phyloP scores from a whole-genome alignment of 306 rosid genomes.

The Gastrolobium bilobum region DNA sequence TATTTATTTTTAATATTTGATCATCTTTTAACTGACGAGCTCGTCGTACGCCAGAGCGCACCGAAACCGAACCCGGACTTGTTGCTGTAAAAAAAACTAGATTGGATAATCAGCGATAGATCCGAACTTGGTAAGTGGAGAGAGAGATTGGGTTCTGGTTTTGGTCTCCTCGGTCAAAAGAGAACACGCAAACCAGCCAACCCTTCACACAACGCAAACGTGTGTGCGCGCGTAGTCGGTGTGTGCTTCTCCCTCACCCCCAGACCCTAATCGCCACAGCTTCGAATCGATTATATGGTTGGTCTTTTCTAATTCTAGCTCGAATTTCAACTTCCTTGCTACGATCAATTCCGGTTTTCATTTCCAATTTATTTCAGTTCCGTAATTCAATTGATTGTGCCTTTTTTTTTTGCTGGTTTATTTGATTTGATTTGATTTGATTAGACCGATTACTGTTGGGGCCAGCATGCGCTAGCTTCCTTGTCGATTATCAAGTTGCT shows the following conservation, averaged over 20 bases:
- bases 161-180: conserved; percentile 70
- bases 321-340: background rate
- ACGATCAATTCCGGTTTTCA: background rate
- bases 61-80: conserved; percentile 75
- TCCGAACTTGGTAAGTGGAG: conserved; percentile 72
- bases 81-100: conserved; percentile 60
- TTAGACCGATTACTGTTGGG: conserved; percentile 49
- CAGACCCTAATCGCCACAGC: conserved; percentile 55
- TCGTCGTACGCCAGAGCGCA: conserved; percentile 53
- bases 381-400: conserved; percentile 33
- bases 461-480: conserved; percentile 52
- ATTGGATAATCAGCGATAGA: conserved; percentile 74
- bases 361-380: conserved; percentile 7
- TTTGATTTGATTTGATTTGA: conserved; percentile 44
- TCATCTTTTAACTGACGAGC: background rate
- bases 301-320: background rate
- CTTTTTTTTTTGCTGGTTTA: background rate
- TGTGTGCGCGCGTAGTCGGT: conserved; percentile 59
- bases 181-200: conserved; percentile 53
- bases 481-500: conserved; percentile 36
- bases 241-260: conserved; percentile 2
- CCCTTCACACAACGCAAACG: conserved; percentile 25
- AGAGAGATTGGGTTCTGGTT: conserved; percentile 59
- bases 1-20: too few relatives aligned
- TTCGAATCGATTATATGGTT: conserved; percentile 19